Percentiles rank a stretch among this genome's conserved stretches.
Conservation (phyloP, 345 rosid genomes). For the Bruguiera sexangula region DNA sequence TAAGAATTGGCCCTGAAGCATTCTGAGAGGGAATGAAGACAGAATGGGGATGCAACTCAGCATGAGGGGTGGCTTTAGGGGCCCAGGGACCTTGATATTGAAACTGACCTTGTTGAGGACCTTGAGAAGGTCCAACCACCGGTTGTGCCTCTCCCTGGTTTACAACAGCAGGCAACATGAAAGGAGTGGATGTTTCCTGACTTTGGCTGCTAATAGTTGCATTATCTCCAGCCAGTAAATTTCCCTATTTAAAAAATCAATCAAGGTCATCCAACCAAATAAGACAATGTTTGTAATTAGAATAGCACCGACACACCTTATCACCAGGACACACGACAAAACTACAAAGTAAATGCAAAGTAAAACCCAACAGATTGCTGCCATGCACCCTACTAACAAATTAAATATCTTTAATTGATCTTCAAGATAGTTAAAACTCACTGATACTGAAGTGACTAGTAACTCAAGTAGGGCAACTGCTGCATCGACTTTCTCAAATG, state of each 20-base stretch:
- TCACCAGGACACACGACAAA: not conserved
- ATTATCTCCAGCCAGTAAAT: slow-evolving; percentile 41
- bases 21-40: slow-evolving; percentile 27
- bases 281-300: not conserved
- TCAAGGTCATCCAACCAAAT: slow-evolving; percentile 2
- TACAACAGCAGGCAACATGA: slow-evolving; percentile 15
- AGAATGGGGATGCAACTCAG: slow-evolving; percentile 19
- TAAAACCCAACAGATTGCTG: not conserved
- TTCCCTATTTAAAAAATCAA: slow-evolving; percentile 48
- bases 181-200: slow-evolving; percentile 24
- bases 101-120: slow-evolving; percentile 47
- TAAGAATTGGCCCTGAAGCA: slow-evolving; percentile 36
- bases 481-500: slow-evolving; percentile 83
- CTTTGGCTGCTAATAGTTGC: slow-evolving; percentile 32
- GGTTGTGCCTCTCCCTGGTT: slow-evolving; percentile 35
- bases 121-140: slow-evolving; percentile 28
- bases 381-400: not conserved
- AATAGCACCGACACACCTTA: not conserved
- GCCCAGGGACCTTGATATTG: slow-evolving; percentile 49
- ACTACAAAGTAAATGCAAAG: not conserved
- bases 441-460: slow-evolving; percentile 72
- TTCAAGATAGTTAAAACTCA: slow-evolving; percentile 43
- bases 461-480: slow-evolving; percentile 78
- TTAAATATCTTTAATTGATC: not conserved
- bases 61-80: slow-evolving; percentile 32